phyloP scores from a whole-genome alignment of 2,329 filamentous ascomycete genomes.

The Neospermospora avenae region DNA sequence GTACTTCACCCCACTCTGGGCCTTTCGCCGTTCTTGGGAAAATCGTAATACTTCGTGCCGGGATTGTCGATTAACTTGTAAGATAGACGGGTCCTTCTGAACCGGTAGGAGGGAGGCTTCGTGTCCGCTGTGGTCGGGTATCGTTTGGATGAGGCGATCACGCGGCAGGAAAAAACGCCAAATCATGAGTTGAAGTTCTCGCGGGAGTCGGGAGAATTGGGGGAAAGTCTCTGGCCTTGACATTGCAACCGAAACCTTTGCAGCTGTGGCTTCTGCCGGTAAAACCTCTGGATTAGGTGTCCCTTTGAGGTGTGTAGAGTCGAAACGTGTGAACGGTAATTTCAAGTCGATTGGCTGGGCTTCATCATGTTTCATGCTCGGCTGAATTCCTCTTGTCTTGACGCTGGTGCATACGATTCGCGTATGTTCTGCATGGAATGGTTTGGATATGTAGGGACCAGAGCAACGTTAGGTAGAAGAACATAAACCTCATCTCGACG shows the following conservation, averaged over 20 bases:
- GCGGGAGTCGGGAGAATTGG: background rate
- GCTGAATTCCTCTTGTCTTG: no score
- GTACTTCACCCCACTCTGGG: background rate
- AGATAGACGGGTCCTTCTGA: background rate
- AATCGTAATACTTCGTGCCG: background rate
- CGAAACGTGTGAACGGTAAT: no score
- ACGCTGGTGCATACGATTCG: no score
- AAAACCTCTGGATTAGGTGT: background rate
- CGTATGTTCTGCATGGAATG: no score
- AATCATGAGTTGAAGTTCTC: background rate
- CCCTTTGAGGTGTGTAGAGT: background rate
- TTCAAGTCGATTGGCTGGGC: no score
- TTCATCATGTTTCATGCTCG: no score
- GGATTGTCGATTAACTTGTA: background rate
- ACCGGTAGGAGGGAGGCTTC: background rate
- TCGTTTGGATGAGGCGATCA: background rate
- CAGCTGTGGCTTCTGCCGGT: background rate
- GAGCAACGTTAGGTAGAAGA: no score
- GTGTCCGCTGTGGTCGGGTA: background rate
- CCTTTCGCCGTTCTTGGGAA: background rate
- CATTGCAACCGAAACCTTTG: no score
- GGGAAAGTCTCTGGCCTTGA: background rate
- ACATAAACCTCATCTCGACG: no score
- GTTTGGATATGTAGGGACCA: no score
- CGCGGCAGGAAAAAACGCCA: background rate